phyloP scores from a whole-genome alignment of 2,329 filamentous ascomycete species.

The Colletotrichum sp. region DNA sequence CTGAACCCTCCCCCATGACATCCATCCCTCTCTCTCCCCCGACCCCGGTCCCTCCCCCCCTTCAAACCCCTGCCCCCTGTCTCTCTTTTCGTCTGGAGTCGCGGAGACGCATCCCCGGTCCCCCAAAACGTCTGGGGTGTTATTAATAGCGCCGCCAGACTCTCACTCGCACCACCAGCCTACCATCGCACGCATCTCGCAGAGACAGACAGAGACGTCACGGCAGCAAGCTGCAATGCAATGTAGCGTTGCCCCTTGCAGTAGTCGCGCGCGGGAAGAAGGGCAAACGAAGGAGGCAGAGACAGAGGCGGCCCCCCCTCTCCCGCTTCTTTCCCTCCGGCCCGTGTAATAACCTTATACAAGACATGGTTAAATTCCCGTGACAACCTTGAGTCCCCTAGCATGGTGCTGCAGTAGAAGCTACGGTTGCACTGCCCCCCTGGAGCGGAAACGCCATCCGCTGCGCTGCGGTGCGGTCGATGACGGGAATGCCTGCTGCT shows the following conservation, averaged over 20 bases:
- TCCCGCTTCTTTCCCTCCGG: not conserved
- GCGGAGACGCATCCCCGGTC: not conserved
- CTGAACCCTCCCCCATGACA: not conserved
- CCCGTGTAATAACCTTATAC: conserved; percentile 3
- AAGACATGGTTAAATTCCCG: not conserved
- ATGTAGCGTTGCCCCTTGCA: not conserved
- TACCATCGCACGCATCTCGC: not conserved
- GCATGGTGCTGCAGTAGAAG: not conserved
- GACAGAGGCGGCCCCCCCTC: not conserved
- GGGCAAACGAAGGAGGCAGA: not conserved
- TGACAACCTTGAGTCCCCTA: not conserved
- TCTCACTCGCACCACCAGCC: not conserved
- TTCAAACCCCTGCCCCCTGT: not conserved
- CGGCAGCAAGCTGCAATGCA: not conserved
- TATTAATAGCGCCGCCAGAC: conserved; percentile 1
- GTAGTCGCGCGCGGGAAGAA: not conserved
- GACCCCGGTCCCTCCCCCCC: not conserved
- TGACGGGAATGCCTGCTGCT: not conserved
- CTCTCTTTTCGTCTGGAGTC: conserved; percentile 3
- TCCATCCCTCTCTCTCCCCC: not conserved
- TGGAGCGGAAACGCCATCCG: not conserved
- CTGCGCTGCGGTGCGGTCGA: not conserved
- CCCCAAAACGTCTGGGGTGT: not conserved
- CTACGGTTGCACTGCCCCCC: not conserved
- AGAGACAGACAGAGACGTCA: not conserved